Evolutionary conservation across 164 flowering plant species (phyloP), one percentile per base, ranked within the genome.

Genomic region (Magnolia officinalis): DNA sequence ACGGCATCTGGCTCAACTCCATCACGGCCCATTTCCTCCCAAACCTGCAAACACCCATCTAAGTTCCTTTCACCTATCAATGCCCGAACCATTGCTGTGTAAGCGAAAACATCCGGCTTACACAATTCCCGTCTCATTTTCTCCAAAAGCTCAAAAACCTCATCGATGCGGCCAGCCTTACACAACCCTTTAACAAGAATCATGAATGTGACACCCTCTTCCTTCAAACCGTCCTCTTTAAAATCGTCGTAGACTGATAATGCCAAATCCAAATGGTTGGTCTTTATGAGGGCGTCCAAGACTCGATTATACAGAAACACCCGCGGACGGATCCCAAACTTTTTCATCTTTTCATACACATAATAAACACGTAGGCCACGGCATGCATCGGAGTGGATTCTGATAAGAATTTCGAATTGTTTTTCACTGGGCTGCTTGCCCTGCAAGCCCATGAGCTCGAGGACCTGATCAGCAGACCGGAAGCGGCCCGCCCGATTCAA

Each of bases 61-160:
- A 92, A 82, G 85, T 90, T 85, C 61, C 90, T 90, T 74, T 83
- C 85, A 0, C 86, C 76, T 78, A 89, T 85, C 85, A 96, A 78
- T 18, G 86, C 80, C 83, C 83, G 82, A 10, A 96, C 75, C 94
- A 96, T 88, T 8, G 99, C 99, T 0, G 98, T 94, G 71, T 96
- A 96, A 0, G 99, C 98, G 82, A 94, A 96, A 61, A 96, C 94
- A 85, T 96, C 98, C 0, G 99, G 99, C 75, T 85, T 89, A 83
- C 92, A 90, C 83, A 88, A 80, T 70, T 84, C 86, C 29, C 29
- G 72, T 84, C 96, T 90, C 99, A 96, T 96, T 64, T 75, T 79
- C 19, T 72, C 83, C 84, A 96, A 84, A 76, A 94, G 77, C 79
- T 83, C 85, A 72, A 88, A 71, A 76, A 84, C 89, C 79, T 90